Percentiles rank a stretch among this genome's conserved stretches.
Evolutionary conservation across 768 basidiomycete genomes (phyloP).

Genomic region (Chalciporus sphaerocephalus): DNA sequence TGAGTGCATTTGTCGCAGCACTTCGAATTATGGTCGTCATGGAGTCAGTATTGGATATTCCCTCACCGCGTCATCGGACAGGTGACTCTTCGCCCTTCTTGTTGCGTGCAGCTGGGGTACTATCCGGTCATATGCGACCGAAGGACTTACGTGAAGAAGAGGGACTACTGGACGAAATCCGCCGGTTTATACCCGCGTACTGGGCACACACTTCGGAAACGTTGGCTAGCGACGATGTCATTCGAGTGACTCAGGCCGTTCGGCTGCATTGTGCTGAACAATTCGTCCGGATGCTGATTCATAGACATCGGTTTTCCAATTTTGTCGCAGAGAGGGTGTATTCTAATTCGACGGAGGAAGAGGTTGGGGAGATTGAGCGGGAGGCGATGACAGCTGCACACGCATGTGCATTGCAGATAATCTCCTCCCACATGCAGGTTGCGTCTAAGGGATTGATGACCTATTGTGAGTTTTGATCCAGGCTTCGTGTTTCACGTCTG

Average conservation of each 20-base stretch:
- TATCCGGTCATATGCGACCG: slow-evolving; percentile 57
- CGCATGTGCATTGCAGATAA: slow-evolving; percentile 73
- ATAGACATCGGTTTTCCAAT: slow-evolving; percentile 82
- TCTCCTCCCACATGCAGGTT: slow-evolving; percentile 77
- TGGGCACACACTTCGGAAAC: slow-evolving; percentile 83
- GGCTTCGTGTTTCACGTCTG: slow-evolving; percentile 2
- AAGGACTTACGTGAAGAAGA: slow-evolving; percentile 79
- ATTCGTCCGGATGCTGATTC: slow-evolving; percentile 81
- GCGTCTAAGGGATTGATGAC: slow-evolving; percentile 91
- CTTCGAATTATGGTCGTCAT: slow-evolving; percentile 82
- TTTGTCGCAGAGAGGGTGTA: slow-evolving; percentile 65
- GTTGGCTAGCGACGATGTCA: slow-evolving; percentile 77
- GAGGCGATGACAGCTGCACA: slow-evolving; percentile 78
- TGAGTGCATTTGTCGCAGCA: slow-evolving; percentile 75
- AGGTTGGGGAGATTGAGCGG: slow-evolving; percentile 64
- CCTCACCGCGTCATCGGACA: slow-evolving; percentile 54
- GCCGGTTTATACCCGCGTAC: slow-evolving; percentile 61
- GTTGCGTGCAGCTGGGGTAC: slow-evolving; percentile 60
- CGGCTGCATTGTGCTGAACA: slow-evolving; percentile 85
- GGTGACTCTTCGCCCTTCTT: slow-evolving; percentile 77
- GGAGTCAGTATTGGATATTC: slow-evolving; percentile 82
- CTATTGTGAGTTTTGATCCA: slow-evolving; percentile 62
- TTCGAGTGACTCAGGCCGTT: slow-evolving; percentile 85
- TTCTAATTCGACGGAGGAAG: slow-evolving; percentile 41
- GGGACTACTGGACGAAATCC: slow-evolving; percentile 74